phyloP scores from a whole-genome alignment of 2,329 filamentous ascomycete species.

The Aureobasidium sp. region DNA sequence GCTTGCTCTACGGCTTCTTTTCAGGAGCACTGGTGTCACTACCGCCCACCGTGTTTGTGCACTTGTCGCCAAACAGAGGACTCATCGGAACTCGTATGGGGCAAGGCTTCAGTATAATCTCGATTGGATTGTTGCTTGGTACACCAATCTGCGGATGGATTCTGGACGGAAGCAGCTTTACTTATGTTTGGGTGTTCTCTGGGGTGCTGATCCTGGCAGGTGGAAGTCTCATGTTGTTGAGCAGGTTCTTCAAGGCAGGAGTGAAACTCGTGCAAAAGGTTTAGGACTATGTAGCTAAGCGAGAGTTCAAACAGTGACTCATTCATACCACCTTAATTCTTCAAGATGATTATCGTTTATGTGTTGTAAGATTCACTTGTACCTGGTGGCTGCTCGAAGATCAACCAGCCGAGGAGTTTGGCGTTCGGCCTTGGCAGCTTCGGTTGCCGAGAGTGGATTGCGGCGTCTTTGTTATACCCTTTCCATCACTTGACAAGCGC shows the following conservation, averaged over 20 bases:
- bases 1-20: slow-evolving; percentile 41
- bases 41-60: slow-evolving; percentile 38
- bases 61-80: slow-evolving; percentile 30
- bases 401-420: too few species aligned
- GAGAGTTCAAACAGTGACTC: background rate
- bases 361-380: background rate
- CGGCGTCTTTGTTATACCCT: slow-evolving; percentile 5
- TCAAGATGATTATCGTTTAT: background rate
- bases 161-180: slow-evolving; percentile 35
- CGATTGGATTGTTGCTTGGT: slow-evolving; percentile 45
- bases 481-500: background rate
- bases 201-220: slow-evolving; percentile 26
- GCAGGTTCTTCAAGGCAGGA: slow-evolving; percentile 22
- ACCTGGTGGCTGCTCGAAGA: background rate
- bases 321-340: background rate
- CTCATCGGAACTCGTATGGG: slow-evolving; percentile 46
- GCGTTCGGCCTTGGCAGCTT: too few species aligned
- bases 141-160: slow-evolving; percentile 51
- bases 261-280: slow-evolving; percentile 18
- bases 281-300: background rate
- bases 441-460: background rate
- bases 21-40: slow-evolving; percentile 38
- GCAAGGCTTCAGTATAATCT: slow-evolving; percentile 44
- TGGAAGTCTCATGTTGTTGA: slow-evolving; percentile 17
- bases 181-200: slow-evolving; percentile 36